Base-by-base conservation (phyloP, 768 basidiomycete species). In the Boletus vinaceobasis region DNA sequence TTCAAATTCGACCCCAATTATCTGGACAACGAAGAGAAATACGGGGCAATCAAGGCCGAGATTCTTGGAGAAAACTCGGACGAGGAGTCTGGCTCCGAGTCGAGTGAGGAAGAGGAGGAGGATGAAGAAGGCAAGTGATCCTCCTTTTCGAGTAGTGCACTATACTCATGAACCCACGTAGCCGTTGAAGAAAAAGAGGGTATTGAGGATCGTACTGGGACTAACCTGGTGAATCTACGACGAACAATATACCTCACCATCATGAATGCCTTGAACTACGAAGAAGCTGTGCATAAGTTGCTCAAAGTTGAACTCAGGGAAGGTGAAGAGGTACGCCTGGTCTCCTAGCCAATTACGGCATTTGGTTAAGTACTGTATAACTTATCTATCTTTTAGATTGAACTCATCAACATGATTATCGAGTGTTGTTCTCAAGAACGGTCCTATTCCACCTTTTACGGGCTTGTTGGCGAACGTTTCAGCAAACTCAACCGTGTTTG, bases 351-450 rank as follows among this genome's bases (percentile, higher is more conserved):
- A 4, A 36, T 35, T 6, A 21, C 42, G 8, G 2, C 35, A 21
- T 19, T 19, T 49, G n/a, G 39, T 43, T 13, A 13, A 26, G 42
- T 50, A 19, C 19, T 9, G 6, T 38, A 27, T 51, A 5, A 14
- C 29, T 4, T 32, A 32, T 46, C 26, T 44, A 5, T 52, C 15
- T 23, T 35, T n/a, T 65, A 97, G 93, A 89, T 93, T 62, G 96
- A 98, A 70, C 74, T 99, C 54, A 84, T 91, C 70, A 98, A 98
- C 79, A 99, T 99, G 97, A 83, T 99, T 58, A 90, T 99, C 71
- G 96, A 98, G 66, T 99, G 97, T 88, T 98, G 97, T 71, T 98
- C 97, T 2, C 97, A 99, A 76, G 97, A 98, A 71, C 89, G 97
- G 14, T 94, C 96, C 1, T 99, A 98, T 71, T 93, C 91, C 2